Base-by-base conservation (phyloP, 345 rosid genomes). In the Hibiscus syriacus region DNA sequence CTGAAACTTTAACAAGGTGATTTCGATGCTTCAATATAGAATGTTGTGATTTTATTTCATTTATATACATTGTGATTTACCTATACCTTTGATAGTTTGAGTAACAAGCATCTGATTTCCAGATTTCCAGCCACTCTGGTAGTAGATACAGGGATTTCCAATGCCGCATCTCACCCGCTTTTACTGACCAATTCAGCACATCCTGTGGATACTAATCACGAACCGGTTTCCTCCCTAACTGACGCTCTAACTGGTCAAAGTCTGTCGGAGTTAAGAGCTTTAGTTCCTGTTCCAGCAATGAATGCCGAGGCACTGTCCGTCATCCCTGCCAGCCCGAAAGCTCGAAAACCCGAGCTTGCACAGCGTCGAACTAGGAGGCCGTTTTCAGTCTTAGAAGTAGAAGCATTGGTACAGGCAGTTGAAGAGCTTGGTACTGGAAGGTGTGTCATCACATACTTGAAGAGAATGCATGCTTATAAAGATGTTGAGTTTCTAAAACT, bases 321-420 rank as follows among this genome's bases (percentile, higher is more conserved):
- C 72, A 82, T 89, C 75, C 95, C 96, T 2, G 46, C 80, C 64
- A 89, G 77, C 81, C 87, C 72, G 63, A 89, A 91, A 82, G 55
- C 59, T 66, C 88, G 77, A 70, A 87, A n/a, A 54, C 64, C 88
- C 54, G 99, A 89, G 54, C 70, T 82, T 76, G 86, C 84, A 62
- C 97, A 88, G 76, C 98, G 99, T 59, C 85, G 99, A 75, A 86
- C 88, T 49, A 81, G 99, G 86, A 89, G 99, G 73, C 99, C 99
- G 20, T 94, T 94, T 81, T 91, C 96, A 70, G 99, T 94, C 23
- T 48, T 83, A 25, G 99, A 94, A 85, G 99, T 94, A 62, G 98
- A 92, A 83, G 93, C 98, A 66, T 76, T 94, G 55, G 97, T 94
- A 59, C 82, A 76, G 0, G 92, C 99, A 53, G 99, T 94, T 68